Evolutionary conservation across 495 filamentous ascomycete genomes (phyloP), one percentile per base, ranked within the genome.

Genomic region (Xylaria palmicola): DNA sequence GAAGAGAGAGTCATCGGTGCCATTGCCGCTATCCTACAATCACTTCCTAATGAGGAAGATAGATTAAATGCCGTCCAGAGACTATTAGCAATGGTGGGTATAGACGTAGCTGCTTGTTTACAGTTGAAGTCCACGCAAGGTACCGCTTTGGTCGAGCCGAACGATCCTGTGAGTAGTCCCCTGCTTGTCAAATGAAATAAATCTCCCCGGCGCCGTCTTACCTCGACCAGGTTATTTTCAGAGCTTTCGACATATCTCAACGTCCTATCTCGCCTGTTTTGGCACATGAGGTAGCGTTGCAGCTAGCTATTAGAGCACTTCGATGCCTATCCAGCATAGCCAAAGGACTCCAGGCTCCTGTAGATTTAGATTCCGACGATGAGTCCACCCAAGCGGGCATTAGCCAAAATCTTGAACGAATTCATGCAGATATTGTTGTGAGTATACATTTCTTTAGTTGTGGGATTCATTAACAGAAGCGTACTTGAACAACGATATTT

Each of bases 1-100:
- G 93, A 96, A 76, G 90, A 94, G 64, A 84, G 83, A 44, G 85
- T 98, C 3, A 73, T 96, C 12, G 89, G 90, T 59, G 91, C 87
- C 7, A 93, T 97, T 55, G 85, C 92, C 7, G 85, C 87, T 13
- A 90, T 98, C 56, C 85, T 96, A 36, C 91, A 97, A 66, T 90
- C 88, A 34, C 73, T 94, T 27, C 78, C 82, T 6, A 75, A 81
- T 0, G 87, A 94, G 53, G 75, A 81, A 39, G 73, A 83, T 39
- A 90, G 90, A 68, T 72, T 84, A 2, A 75, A 72, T 27, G 84
- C 84, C 2, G 75, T 95, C 9, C 81, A 84, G 52, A 75, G 82
- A 53, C 80, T 98, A 10, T 75, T 96, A 9, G 69, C 70, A 10
- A 86, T 86, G 59, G 80, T 96, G 48, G 83, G 84, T 43, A 56